Percentiles rank a stretch among this genome's conserved stretches.
Evolutionary conservation across 2,329 filamentous ascomycete species (phyloP).

Genomic region (Sporothrix sp.): DNA sequence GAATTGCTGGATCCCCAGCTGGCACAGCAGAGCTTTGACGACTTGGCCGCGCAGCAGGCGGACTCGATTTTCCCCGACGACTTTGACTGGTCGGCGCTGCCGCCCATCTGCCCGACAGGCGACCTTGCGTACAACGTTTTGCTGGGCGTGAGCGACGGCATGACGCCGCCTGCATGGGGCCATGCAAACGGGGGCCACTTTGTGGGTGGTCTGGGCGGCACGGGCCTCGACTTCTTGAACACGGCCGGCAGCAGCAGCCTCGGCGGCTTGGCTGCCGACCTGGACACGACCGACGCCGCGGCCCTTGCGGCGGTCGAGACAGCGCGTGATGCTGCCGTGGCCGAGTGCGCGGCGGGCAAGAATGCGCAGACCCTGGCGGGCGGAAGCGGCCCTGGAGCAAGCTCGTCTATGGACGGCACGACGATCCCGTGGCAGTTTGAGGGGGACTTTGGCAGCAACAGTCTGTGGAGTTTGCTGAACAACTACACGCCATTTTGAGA

Average conservation of each 20-base stretch:
- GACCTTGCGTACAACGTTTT: conserved; percentile 50
- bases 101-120: conserved; percentile 46
- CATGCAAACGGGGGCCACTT: background rate
- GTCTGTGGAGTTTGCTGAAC: conserved; percentile 48
- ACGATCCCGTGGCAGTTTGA: conserved; percentile 39
- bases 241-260: background rate
- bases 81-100: conserved; percentile 42
- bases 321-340: background rate
- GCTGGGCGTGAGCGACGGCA: conserved; percentile 28
- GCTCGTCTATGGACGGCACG: conserved; percentile 7
- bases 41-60: background rate
- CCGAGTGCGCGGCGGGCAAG: background rate
- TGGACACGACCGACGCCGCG: background rate
- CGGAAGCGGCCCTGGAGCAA: background rate
- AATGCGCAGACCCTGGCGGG: background rate
- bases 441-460: conserved; percentile 45
- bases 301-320: conserved; percentile 5
- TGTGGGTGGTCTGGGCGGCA: background rate
- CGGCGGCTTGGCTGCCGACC: background rate
- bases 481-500: conserved; percentile 29
- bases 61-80: conserved; percentile 33
- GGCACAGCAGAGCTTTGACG: background rate
- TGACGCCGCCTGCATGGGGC: conserved; percentile 16
- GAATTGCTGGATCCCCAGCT: conserved; percentile 5
- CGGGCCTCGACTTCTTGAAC: background rate